Percentiles rank a stretch among this genome's conserved stretches.
phyloP scores from a whole-genome alignment of 2,329 filamentous ascomycete species.

The Colletotrichum musae region DNA sequence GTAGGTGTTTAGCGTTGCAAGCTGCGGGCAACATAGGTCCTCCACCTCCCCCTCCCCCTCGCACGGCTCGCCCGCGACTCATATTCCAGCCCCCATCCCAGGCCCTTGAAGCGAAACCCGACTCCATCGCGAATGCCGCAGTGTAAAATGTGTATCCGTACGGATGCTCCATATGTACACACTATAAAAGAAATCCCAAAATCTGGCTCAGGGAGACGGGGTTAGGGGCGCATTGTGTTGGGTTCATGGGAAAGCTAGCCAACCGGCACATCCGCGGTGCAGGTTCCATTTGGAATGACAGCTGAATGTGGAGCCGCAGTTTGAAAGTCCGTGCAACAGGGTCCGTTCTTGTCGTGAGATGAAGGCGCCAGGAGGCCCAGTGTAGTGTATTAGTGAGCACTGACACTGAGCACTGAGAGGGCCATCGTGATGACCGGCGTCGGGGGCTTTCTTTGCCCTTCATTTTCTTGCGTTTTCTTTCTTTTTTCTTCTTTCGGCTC shows the following conservation, averaged over 20 bases:
- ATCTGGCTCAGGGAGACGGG: background rate
- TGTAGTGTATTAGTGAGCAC: too few species aligned
- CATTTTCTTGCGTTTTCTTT: too few species aligned
- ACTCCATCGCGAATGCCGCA: background rate
- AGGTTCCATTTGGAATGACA: slow-evolving; percentile 39
- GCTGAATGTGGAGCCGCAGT: slow-evolving; percentile 14
- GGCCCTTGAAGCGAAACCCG: slow-evolving; percentile 16
- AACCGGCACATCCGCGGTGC: slow-evolving; percentile 41
- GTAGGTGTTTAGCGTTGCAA: slow-evolving; percentile 23
- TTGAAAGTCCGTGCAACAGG: slow-evolving; percentile 26
- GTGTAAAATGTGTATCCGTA: background rate
- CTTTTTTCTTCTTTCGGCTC: too few species aligned
- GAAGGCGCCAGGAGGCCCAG: slow-evolving; percentile 2
- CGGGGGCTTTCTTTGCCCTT: slow-evolving; percentile 7
- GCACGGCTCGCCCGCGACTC: slow-evolving; percentile 37
- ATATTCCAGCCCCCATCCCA: slow-evolving; percentile 30
- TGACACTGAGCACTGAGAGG: background rate
- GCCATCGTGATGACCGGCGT: slow-evolving; percentile 17
- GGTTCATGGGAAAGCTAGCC: slow-evolving; percentile 11
- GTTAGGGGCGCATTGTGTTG: too few species aligned
- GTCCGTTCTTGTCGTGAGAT: slow-evolving; percentile 19
- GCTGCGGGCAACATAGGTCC: slow-evolving; percentile 17
- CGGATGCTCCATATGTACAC: too few species aligned
- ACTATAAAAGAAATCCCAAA: too few species aligned
- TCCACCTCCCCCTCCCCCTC: background rate